These are phyloP conservation scores for Chaetomiaceae sp. DNA, from an alignment of 2,329 filamentous ascomycete species.

Conservation along the genomic window DNA sequence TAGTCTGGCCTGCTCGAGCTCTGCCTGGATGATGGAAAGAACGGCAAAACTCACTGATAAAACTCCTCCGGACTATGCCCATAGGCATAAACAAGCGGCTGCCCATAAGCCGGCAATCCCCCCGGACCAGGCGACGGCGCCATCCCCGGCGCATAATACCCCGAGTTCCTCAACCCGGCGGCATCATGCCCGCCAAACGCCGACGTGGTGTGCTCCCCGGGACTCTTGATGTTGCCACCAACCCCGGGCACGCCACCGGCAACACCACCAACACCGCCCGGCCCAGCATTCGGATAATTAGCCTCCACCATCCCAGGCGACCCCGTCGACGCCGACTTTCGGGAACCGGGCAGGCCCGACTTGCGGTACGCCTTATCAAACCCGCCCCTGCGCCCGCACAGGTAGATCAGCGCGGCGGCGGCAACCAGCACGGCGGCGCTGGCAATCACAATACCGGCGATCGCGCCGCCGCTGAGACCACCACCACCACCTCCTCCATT, in stretches of 20 bases:
- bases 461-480: constrained; percentile 41
- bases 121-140: constrained; percentile 1
- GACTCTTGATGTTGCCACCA: constrained; percentile 30
- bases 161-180: constrained; percentile 10
- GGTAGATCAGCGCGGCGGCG: constrained; percentile 43
- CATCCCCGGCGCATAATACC: background rate
- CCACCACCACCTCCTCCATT: background rate
- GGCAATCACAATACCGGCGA: constrained; percentile 57
- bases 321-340: background rate
- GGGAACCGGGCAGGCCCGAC: constrained; percentile 7
- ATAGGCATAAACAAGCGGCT: constrained; percentile 15
- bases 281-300: constrained; percentile 17
- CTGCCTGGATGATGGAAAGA: background rate
- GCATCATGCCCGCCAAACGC: constrained; percentile 26
- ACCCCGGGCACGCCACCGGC: background rate
- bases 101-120: background rate
- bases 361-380: constrained; percentile 35
- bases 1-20: too few relatives aligned
- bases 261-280: background rate
- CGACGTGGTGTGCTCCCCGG: constrained; percentile 30
- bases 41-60: constrained; percentile 18
- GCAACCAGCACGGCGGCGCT: constrained; percentile 41
- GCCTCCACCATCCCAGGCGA: constrained; percentile 28
- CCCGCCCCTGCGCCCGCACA: constrained; percentile 42
- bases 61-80: background rate